Evolutionary conservation across 805 yeast species (phyloP).

Genomic region (Cyberlindnera suaveolens): DNA sequence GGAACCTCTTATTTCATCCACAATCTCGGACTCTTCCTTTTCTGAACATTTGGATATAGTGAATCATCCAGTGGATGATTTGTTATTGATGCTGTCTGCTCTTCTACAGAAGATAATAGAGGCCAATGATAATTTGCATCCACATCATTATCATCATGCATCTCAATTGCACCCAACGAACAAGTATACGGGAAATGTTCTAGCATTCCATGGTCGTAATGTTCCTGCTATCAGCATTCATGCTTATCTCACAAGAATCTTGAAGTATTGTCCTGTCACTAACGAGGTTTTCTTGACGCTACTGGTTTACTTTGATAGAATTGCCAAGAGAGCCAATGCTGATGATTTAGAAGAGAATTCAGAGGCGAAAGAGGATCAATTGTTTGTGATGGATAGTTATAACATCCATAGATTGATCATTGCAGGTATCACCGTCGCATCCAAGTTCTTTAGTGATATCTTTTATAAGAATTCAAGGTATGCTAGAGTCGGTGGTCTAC

Average conservation of each 20-base stretch:
- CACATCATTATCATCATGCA: slow-evolving; percentile 34
- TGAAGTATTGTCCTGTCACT: slow-evolving; percentile 97
- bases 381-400: slow-evolving; percentile 93
- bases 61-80: slow-evolving; percentile 73
- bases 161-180: slow-evolving; percentile 28
- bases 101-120: slow-evolving; percentile 81
- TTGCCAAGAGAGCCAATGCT: slow-evolving; percentile 75
- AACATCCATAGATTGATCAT: slow-evolving; percentile 92
- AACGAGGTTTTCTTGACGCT: slow-evolving; percentile 90
- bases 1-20: slow-evolving; percentile 2
- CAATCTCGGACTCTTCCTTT: neutral
- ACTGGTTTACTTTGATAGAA: slow-evolving; percentile 89
- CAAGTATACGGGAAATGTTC: slow-evolving; percentile 57
- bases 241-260: slow-evolving; percentile 82
- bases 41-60: slow-evolving; percentile 47
- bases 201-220: slow-evolving; percentile 93
- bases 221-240: slow-evolving; percentile 92
- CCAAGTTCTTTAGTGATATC: slow-evolving; percentile 90
- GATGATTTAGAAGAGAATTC: slow-evolving; percentile 25
- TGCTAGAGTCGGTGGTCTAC: slow-evolving; percentile 93
- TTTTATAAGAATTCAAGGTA: slow-evolving; percentile 91
- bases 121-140: slow-evolving; percentile 80
- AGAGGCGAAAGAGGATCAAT: slow-evolving; percentile 37
- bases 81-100: slow-evolving; percentile 80
- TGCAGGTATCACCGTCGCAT: slow-evolving; percentile 91